Percentiles rank a stretch among this genome's conserved stretches.
Evolutionary conservation across 2,329 filamentous ascomycete genomes (phyloP).

Genomic region (Stachybotrys elegans): DNA sequence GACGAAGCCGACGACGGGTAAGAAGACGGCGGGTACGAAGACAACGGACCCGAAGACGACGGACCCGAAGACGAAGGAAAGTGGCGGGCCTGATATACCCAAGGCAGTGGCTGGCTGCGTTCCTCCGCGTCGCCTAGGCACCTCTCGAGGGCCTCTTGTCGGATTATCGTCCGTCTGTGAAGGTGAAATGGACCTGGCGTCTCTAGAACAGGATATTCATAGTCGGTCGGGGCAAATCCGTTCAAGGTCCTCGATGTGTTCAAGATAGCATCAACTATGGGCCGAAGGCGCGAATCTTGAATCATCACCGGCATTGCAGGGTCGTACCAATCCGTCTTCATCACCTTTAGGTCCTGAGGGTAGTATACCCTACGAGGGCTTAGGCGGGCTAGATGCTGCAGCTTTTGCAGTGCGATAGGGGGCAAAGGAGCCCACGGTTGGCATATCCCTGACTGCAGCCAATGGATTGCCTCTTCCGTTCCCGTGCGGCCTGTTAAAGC

Average conservation of each 20-base stretch:
- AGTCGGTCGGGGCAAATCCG: slow-evolving; percentile 10
- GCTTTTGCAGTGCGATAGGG: slow-evolving; percentile 1
- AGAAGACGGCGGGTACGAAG: too few relatives aligned
- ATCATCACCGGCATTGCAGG: slow-evolving; percentile 18
- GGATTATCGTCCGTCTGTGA: slow-evolving; percentile 11
- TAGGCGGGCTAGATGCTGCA: slow-evolving; percentile 17
- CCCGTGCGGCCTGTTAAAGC: slow-evolving; percentile 54
- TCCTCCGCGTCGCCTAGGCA: slow-evolving; percentile 5
- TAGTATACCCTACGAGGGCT: slow-evolving; percentile 29
- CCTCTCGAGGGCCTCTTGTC: slow-evolving; percentile 13
- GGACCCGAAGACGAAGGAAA: slow-evolving; percentile 11
- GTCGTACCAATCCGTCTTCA: slow-evolving; percentile 28
- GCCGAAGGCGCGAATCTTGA: slow-evolving; percentile 30
- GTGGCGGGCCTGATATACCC: slow-evolving; percentile 13
- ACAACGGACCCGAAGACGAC: too few relatives aligned
- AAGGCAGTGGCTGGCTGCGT: slow-evolving; percentile 6
- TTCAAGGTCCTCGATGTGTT: slow-evolving; percentile 20
- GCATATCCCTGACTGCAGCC: slow-evolving; percentile 43
- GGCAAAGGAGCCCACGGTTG: slow-evolving; percentile 41
- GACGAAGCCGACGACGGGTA: too few relatives aligned
- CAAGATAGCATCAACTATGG: slow-evolving; percentile 24
- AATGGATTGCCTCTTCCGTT: slow-evolving; percentile 51
- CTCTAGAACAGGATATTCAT: slow-evolving; percentile 1
- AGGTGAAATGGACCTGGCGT: slow-evolving; percentile 1
- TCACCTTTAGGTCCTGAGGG: slow-evolving; percentile 25